Base-by-base conservation (phyloP, 768 basidiomycete genomes). In the Gelatoporia subvermispora region DNA sequence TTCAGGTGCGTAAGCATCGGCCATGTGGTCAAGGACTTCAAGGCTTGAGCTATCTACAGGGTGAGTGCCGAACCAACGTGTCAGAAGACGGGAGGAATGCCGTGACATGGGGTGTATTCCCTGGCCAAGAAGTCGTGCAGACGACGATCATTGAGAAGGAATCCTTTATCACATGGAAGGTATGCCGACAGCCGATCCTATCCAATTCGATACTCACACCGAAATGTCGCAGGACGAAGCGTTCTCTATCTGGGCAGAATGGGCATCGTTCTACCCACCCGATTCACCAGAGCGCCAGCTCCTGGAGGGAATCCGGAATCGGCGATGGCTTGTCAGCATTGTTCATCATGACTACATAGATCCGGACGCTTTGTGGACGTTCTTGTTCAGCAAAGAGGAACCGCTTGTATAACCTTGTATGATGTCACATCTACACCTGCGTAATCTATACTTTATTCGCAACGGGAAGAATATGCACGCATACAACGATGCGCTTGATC, bases 101-200 rank as follows among this genome's bases (percentile, higher is more conserved):
- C 0, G 96, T 99, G 7, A 99, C 96, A 1, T 99, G 96, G 96
- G 96, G 94, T 48, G 85, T 98, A 5, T 99, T 99, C 65, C 91
- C 93, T 0, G 96, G 92, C 0, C 89, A 96, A 62, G 96, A 99
- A 67, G 86, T 99, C 40, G 80, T 85, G 2, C 95, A 97, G 60
- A 90, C 95, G 4, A 99, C 96, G 0, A 93, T 98, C 56, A 98
- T 99, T 31, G 96, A 97, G 62, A 81, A 80, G 43, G 87, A 93
- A 61, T 95, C 92, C 13, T 99, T 99, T 74, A 68, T 90, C 31
- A 85, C 92, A 0, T 99, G 96, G 96, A 97, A 94, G 85, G 95
- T 93, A 40, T 43, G 8, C 43, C 11, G 35, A 8, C n/a, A 13
- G 28, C 20, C n/a, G 23, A 21, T 36, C 35, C 35, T 20, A 35